These are phyloP conservation scores for Termitomyces sp. DNA, from an alignment of 768 basidiomycete species.

Conservation along the genomic window DNA sequence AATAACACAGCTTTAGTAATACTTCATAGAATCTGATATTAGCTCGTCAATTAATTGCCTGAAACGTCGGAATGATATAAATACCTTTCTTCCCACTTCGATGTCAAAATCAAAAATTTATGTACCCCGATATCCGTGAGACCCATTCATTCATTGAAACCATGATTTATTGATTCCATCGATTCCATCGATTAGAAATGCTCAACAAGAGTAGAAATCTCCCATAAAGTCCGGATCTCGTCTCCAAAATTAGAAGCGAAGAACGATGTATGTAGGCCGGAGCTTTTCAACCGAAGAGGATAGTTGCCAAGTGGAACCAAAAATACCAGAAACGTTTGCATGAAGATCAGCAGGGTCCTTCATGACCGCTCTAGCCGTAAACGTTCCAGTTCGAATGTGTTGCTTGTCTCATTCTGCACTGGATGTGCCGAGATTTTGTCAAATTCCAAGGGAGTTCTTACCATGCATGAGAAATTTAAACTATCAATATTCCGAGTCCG, in stretches of 20 bases:
- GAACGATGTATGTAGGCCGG: too few relatives aligned
- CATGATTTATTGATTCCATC: not conserved
- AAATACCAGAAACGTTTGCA: not conserved
- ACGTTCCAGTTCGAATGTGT: not conserved
- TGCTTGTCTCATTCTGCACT: not conserved
- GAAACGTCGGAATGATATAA: not conserved
- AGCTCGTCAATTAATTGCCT: not conserved
- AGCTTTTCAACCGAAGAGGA: not conserved
- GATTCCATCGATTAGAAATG: not conserved
- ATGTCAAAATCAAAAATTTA: conserved; percentile 1
- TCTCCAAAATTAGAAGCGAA: not conserved
- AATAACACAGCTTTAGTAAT: not conserved
- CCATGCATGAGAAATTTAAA: too few relatives aligned
- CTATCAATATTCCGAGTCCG: too few relatives aligned
- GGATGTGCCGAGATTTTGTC: not conserved
- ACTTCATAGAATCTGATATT: not conserved
- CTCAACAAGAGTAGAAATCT: not conserved
- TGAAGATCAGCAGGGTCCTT: not conserved
- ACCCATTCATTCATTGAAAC: not conserved
- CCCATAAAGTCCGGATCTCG: not conserved
- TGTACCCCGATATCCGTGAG: not conserved
- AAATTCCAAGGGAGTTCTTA: not conserved
- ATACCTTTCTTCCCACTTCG: not conserved
- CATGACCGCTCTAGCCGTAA: not conserved
- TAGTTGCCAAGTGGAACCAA: not conserved